These are phyloP conservation scores for Caryopteris hybrid DNA, from an alignment of 305 asterid genomes.

Conservation along the genomic window DNA sequence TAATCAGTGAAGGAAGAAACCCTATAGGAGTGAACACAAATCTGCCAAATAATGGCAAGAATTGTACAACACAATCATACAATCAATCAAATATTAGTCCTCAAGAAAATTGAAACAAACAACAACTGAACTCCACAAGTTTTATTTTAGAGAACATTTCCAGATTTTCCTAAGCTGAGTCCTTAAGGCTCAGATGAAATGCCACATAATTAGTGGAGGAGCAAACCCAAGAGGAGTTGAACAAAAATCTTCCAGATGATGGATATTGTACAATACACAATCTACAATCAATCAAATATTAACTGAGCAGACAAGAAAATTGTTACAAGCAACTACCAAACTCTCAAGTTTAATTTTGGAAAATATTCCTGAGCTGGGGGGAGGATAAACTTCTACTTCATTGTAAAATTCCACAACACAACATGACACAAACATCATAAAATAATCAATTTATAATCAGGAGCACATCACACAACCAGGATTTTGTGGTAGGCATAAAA, in stretches of 20 bases:
- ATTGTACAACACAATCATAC: not conserved
- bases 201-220: not conserved
- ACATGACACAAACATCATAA: not conserved
- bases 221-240: not conserved
- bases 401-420: not conserved
- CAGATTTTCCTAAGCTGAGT: too few relatives aligned
- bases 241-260: not conserved
- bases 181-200: not conserved
- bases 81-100: not conserved
- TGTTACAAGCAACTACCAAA: slow-evolving; percentile 5
- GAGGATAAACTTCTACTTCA: not conserved
- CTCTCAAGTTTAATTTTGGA: not conserved
- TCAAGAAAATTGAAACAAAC: not conserved
- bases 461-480: not conserved
- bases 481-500: slow-evolving; percentile 5
- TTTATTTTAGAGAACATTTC: too few relatives aligned
- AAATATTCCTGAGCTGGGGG: not conserved
- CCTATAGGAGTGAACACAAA: not conserved
- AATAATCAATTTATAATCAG: slow-evolving; percentile 7
- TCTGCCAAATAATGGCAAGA: not conserved
- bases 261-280: not conserved
- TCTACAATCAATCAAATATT: not conserved
- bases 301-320: not conserved
- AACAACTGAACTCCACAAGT: too few relatives aligned
- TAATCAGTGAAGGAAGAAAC: not conserved